Evolutionary conservation across 2,329 filamentous ascomycete species (phyloP).

Genomic region (Calcarisporium arbuscula): DNA sequence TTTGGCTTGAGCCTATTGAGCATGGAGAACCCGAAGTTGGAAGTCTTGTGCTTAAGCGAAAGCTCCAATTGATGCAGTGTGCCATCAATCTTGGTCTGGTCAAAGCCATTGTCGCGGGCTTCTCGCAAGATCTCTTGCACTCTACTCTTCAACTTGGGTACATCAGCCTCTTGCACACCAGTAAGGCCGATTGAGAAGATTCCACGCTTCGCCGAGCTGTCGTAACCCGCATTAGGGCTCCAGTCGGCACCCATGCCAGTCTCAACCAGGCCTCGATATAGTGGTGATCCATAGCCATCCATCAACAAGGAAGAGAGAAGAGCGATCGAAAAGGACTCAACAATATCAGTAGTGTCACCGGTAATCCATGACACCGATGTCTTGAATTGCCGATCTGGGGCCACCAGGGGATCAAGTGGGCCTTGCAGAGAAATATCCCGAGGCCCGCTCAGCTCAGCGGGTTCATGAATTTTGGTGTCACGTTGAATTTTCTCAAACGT

Average conservation of each 20-base stretch:
- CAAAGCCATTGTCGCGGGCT: constrained; percentile 71
- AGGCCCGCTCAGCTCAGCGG: constrained; percentile 66
- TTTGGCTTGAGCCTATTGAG: constrained; percentile 82
- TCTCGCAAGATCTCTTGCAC: constrained; percentile 68
- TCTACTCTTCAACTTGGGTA: constrained; percentile 67
- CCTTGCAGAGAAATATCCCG: constrained; percentile 66
- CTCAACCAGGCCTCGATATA: constrained; percentile 86
- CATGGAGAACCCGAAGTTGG: constrained; percentile 86
- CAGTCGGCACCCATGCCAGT: constrained; percentile 86
- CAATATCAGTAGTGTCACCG: constrained; percentile 71
- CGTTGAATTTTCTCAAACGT: constrained; percentile 64
- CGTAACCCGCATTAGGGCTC: constrained; percentile 90
- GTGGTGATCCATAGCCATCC: constrained; percentile 90
- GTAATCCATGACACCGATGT: constrained; percentile 91
- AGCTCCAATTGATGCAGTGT: constrained; percentile 91
- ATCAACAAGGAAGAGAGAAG: constrained; percentile 78
- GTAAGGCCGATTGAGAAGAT: constrained; percentile 89
- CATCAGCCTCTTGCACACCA: constrained; percentile 77
- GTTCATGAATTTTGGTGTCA: constrained; percentile 68
- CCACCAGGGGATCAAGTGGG: constrained; percentile 80
- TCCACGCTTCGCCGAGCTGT: constrained; percentile 66
- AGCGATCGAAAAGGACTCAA: constrained; percentile 83
- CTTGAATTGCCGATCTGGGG: constrained; percentile 82
- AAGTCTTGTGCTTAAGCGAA: constrained; percentile 91
- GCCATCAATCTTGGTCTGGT: constrained; percentile 84